These are phyloP conservation scores for Ceratobasidium sp. DNA, from an alignment of 1,284 basidiomycete species.

Conservation along the genomic window DNA sequence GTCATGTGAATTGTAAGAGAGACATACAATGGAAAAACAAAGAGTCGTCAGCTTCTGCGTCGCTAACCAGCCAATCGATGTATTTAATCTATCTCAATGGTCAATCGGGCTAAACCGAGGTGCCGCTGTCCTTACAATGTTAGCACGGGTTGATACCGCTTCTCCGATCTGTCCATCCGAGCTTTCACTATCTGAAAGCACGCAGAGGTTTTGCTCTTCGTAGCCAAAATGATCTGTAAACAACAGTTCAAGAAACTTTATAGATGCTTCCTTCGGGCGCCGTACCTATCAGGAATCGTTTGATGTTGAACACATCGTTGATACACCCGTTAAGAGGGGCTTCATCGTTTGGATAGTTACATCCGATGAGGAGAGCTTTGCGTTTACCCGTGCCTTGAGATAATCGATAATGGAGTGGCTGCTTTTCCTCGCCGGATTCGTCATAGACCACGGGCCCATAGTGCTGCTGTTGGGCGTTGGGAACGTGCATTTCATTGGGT, in stretches of 20 bases:
- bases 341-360: conserved; percentile 31
- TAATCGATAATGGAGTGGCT: conserved; percentile 29
- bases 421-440: conserved; percentile 24
- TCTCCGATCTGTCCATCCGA: conserved; percentile 24
- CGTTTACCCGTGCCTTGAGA: conserved; percentile 33
- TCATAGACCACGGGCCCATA: conserved; percentile 20
- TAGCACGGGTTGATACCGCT: conserved; percentile 21
- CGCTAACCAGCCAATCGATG: conserved; percentile 30
- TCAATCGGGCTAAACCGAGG: neutral
- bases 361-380: conserved; percentile 37
- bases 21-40: conserved; percentile 33
- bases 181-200: conserved; percentile 34
- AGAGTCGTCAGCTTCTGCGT: conserved; percentile 32
- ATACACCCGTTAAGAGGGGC: conserved; percentile 36
- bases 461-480: conserved; percentile 26
- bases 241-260: neutral
- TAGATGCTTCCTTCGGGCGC: neutral
- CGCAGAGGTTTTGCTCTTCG: conserved; percentile 16
- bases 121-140: conserved; percentile 6
- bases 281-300: conserved; percentile 33
- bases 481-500: conserved; percentile 19
- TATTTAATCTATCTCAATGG: conserved; percentile 13
- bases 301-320: conserved; percentile 38
- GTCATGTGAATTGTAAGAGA: neutral
- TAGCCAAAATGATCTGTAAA: conserved; percentile 33